A percentile compares a stretch with the other conserved stretches of the same genome.
Conservation (phyloP, 2,329 filamentous ascomycete genomes). For the Aspergillus novoparasiticus region DNA sequence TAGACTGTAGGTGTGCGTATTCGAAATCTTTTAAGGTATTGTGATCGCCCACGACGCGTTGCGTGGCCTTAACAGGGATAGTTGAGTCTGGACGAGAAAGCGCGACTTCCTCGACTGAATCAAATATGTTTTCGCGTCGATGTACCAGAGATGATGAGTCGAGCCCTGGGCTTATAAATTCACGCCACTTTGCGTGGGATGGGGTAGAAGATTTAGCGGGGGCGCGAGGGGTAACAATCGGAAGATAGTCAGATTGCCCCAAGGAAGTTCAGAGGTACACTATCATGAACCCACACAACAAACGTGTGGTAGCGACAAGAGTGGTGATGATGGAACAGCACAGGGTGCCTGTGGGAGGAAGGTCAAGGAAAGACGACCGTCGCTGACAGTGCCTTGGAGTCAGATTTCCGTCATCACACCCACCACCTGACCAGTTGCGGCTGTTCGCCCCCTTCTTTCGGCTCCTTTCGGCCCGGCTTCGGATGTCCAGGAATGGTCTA, state of each 20-base stretch:
- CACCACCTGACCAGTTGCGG: conserved; percentile 22
- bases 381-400: conserved; percentile 16
- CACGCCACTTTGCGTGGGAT: conserved; percentile 24
- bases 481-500: conserved; percentile 7
- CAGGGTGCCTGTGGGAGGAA: conserved; percentile 6
- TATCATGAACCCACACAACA: background rate
- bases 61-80: conserved; percentile 2
- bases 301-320: background rate
- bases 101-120: background rate
- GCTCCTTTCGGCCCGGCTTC: conserved; percentile 15
- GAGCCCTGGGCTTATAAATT: conserved; percentile 14
- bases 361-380: conserved; percentile 11
- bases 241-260: conserved; percentile 7
- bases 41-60: conserved; percentile 15
- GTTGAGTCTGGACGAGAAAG: background rate
- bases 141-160: conserved; percentile 4
- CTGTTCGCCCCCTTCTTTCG: conserved; percentile 9
- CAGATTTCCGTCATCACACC: conserved; percentile 27
- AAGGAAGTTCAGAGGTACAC: conserved; percentile 1
- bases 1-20: conserved; percentile 17
- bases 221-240: conserved; percentile 19
- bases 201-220: conserved; percentile 15
- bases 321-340: conserved; percentile 16
- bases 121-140: background rate
- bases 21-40: background rate